phyloP scores from a whole-genome alignment of 2,329 filamentous ascomycete genomes.

The Juglanconis oblonga region DNA sequence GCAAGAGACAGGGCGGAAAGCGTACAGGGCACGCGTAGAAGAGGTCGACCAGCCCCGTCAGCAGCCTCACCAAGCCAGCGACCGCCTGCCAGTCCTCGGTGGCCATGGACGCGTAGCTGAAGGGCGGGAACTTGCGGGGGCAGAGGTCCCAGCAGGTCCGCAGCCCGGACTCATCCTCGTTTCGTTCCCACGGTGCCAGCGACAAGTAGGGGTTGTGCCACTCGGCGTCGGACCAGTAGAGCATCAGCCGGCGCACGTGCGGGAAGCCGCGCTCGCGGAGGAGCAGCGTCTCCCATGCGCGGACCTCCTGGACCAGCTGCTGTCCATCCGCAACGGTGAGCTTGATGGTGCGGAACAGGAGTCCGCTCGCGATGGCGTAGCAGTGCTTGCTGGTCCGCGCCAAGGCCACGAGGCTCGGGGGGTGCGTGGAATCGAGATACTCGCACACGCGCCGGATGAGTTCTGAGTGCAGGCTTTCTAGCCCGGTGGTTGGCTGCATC shows the following conservation, averaged over 20 bases:
- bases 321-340: background rate
- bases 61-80: background rate
- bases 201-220: background rate
- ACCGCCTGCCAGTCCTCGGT: constrained; percentile 1
- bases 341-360: constrained; percentile 8
- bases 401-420: constrained; percentile 8
- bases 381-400: background rate
- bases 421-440: background rate
- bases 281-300: background rate
- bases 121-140: background rate
- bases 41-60: constrained; percentile 9
- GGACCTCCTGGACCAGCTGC: background rate
- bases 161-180: background rate
- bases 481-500: background rate
- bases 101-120: background rate
- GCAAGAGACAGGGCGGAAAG: constrained; percentile 8
- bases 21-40: constrained; percentile 6
- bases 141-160: constrained; percentile 2
- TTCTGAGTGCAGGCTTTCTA: background rate
- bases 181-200: constrained; percentile 1
- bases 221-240: background rate
- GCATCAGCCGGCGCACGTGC: constrained; percentile 8
- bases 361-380: constrained; percentile 3
- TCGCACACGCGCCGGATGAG: background rate
- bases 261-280: background rate